Base-by-base conservation (phyloP, 2,329 filamentous ascomycete species). In the Aspergillus floridensis region DNA sequence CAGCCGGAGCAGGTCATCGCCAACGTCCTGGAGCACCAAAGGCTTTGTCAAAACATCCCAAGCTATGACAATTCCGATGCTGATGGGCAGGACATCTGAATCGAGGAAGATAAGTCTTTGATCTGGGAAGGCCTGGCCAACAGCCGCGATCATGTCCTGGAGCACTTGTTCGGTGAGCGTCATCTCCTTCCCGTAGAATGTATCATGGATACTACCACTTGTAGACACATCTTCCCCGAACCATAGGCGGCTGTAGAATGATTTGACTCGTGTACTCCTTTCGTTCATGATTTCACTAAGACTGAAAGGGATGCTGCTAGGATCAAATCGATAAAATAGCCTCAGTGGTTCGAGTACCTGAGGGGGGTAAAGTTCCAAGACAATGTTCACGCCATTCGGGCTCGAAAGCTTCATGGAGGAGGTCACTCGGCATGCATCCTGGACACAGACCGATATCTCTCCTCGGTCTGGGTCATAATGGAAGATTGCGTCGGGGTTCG, bases 201-300 rank as follows among this genome's bases (percentile, higher is more conserved):
- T 87, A 71, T 89, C 88, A 31, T 89, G 82, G 19, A 89, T 87
- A 68, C 96, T 49, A 7, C 47, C 87, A 55, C 93, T 88, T 57
- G 93, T 86, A 50, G 93, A 82, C 29, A 81, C 76, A 66, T 96
- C 91, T 55, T 92, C 82, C 35, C 91, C 93, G 68, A 98, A 97
- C 93, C 93, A 98, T 63, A 95, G 88, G 67, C 87, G 87, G 86
- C 93, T 97, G 82, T 98, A 98, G 74, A 98, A 98, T 76, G 95
- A 89, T 82, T 97, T 97, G 82, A 97, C 96, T 63, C 91, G 88
- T 72, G 96, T 92, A 74, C 97, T 98, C 69, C 95, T 91, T 50
- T 85, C 87, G 22, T 92, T 84, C 92, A 97, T 98, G 61, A 96
- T 88, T 76, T 98, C 93, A 60, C 88, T 89, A 64, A 98, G 95